Evolutionary conservation across 441 rosid genomes (phyloP).

Genomic region (Metrosideros polymorpha): DNA sequence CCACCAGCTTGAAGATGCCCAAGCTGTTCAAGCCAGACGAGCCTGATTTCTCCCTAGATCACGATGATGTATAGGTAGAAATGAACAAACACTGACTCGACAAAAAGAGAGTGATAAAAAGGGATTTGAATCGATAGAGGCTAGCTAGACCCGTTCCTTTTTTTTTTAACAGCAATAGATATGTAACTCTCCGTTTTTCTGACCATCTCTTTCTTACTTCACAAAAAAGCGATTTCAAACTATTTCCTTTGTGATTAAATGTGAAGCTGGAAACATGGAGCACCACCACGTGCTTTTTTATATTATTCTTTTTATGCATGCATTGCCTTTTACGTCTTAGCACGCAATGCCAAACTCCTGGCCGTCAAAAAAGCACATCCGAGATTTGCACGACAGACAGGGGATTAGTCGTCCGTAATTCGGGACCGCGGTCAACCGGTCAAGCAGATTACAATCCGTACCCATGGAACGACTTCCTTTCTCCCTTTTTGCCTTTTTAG

Average conservation of each 20-base stretch:
- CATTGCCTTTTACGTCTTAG: not conserved
- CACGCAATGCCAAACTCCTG: not conserved
- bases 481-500: not conserved
- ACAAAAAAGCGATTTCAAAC: not conserved
- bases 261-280: not conserved
- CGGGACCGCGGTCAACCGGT: not conserved
- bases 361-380: not conserved
- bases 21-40: slow-evolving; percentile 54
- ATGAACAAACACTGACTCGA: not conserved
- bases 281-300: not conserved
- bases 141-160: not conserved
- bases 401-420: not conserved
- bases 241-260: not conserved
- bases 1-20: slow-evolving; percentile 51
- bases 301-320: not conserved
- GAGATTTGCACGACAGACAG: not conserved
- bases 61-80: slow-evolving; percentile 22
- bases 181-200: not conserved
- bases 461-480: not conserved
- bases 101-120: not conserved
- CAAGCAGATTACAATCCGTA: not conserved
- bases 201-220: not conserved
- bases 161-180: not conserved
- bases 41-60: slow-evolving; percentile 43
- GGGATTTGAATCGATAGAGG: not conserved